phyloP scores from a whole-genome alignment of 805 yeast genomes.

The Myxozyma neotropica region DNA sequence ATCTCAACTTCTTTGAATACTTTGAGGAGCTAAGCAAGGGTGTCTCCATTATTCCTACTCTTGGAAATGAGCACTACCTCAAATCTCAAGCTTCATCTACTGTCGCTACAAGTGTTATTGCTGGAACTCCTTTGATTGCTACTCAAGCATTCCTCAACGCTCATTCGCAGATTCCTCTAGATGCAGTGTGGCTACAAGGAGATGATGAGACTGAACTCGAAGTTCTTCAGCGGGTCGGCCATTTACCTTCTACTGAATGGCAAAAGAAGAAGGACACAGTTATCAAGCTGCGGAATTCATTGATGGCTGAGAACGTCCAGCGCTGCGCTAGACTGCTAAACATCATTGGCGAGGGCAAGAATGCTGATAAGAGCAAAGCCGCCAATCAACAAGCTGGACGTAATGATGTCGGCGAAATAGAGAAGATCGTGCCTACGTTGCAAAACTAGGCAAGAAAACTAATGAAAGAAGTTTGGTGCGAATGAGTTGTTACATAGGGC shows the following conservation, averaged over 20 bases:
- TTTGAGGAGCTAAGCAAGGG: constrained; percentile 24
- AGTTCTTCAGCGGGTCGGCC: constrained; percentile 37
- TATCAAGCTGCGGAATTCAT: constrained; percentile 17
- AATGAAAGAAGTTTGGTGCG: no score
- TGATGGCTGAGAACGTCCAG: constrained; percentile 25
- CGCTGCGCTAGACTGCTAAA: constrained; percentile 10
- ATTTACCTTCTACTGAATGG: constrained; percentile 32
- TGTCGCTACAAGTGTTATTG: constrained; percentile 26
- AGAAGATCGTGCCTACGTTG: not conserved
- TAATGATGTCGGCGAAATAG: not conserved
- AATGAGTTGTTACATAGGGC: not conserved
- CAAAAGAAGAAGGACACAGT: constrained; percentile 32
- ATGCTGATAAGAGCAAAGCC: not conserved
- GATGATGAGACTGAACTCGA: constrained; percentile 28
- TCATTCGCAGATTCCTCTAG: constrained; percentile 29
- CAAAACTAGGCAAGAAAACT: not conserved
- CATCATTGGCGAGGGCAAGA: constrained; percentile 6
- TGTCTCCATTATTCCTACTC: constrained; percentile 28
- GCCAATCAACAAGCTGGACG: not conserved
- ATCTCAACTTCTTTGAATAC: constrained; percentile 25
- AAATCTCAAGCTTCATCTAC: constrained; percentile 32
- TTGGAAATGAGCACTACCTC: constrained; percentile 18
- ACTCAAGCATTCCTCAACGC: constrained; percentile 19
- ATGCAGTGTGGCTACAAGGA: constrained; percentile 28
- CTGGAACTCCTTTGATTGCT: constrained; percentile 30